A percentile compares a stretch with the other conserved stretches of the same genome.
Evolutionary conservation across 306 rosid genomes (phyloP).

Genomic region (Casuarina equisetifolia): DNA sequence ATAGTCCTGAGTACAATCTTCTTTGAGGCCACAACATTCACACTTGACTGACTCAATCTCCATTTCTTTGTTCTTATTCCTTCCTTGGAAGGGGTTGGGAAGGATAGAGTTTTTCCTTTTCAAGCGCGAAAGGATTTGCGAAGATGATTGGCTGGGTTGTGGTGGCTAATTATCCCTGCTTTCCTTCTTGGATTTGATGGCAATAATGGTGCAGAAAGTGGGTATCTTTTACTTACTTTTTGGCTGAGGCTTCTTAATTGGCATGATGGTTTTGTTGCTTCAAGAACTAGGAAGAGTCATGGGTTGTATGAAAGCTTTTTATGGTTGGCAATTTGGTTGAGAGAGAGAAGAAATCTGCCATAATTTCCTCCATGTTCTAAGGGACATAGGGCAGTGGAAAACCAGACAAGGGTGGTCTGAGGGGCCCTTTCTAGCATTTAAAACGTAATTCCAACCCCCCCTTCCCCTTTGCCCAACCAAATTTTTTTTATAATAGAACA

Average conservation of each 20-base stretch:
- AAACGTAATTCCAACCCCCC: conserved; percentile 33
- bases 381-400: conserved; percentile 74
- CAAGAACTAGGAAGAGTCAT: conserved; percentile 44
- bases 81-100: not conserved
- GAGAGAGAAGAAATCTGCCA: conserved; percentile 48
- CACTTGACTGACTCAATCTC: conserved; percentile 89
- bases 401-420: conserved; percentile 64
- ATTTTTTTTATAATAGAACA: conserved; percentile 16
- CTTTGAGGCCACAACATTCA: conserved; percentile 93
- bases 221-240: conserved; percentile 31
- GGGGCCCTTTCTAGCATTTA: conserved; percentile 56
- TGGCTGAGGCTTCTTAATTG: conserved; percentile 29
- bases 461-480: not conserved
- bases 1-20: conserved; percentile 90
- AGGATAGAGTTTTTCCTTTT: conserved; percentile 3
- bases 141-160: not conserved
- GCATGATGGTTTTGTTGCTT: conserved; percentile 42
- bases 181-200: conserved; percentile 42
- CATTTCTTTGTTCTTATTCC: conserved; percentile 34
- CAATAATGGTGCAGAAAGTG: conserved; percentile 41
- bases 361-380: conserved; percentile 94
- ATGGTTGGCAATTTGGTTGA: conserved; percentile 30
- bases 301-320: conserved; percentile 32
- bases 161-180: conserved; percentile 4
- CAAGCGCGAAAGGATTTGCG: conserved; percentile 22